Evolutionary conservation across 2,329 filamentous ascomycete genomes (phyloP).

Genomic region (Aspergillus carbonarius): DNA sequence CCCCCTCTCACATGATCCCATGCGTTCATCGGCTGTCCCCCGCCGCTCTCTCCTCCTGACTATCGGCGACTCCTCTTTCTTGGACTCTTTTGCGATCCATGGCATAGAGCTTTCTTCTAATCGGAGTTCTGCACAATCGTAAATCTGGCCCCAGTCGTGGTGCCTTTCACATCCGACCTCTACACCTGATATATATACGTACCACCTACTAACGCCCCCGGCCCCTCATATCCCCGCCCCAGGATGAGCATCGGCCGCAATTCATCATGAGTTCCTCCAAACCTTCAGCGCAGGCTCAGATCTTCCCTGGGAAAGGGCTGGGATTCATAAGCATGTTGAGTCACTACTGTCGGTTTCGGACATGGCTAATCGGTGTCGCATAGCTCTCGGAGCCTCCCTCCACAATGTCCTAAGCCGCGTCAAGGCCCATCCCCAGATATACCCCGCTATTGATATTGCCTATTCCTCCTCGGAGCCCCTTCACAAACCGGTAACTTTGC

Average conservation of each 20-base stretch:
- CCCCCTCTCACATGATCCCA: conserved; percentile 29
- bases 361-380: conserved; percentile 24
- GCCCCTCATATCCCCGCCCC: conserved; percentile 10
- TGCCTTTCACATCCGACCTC: background rate
- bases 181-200: background rate
- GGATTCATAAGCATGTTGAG: conserved; percentile 57
- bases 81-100: background rate
- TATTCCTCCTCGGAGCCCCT: conserved; percentile 77
- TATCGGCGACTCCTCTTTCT: background rate
- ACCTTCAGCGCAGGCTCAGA: conserved; percentile 51
- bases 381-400: conserved; percentile 85
- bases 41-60: background rate
- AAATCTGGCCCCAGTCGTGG: background rate
- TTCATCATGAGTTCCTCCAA: conserved; percentile 37
- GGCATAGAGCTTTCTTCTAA: background rate
- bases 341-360: conserved; percentile 10
- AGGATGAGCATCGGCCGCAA: conserved; percentile 15
- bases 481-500: conserved; percentile 69
- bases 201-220: background rate
- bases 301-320: conserved; percentile 65
- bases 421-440: conserved; percentile 80
- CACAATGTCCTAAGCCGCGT: conserved; percentile 85
- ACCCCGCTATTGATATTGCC: conserved; percentile 77
- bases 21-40: conserved; percentile 15
- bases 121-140: background rate